Evolutionary conservation across 2,329 filamentous ascomycete genomes (phyloP).

Genomic region (Ceratocystiopsis brevicomis): DNA sequence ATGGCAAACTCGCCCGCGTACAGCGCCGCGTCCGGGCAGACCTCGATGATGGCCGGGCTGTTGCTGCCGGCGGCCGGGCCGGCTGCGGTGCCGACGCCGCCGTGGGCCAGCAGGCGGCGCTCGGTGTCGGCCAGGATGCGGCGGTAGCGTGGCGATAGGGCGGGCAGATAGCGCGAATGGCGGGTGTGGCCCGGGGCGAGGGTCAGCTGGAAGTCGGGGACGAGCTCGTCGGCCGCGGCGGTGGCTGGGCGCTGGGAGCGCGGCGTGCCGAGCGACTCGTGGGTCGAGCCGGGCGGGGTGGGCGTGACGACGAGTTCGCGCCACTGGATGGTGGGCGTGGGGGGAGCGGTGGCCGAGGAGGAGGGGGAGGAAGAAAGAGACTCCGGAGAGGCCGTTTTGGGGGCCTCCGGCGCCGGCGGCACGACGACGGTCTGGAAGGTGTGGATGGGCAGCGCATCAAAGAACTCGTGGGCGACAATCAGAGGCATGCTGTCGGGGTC

Average conservation of each 20-base stretch:
- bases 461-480: conserved; percentile 95
- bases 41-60: conserved; percentile 51
- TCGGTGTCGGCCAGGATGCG: conserved; percentile 33
- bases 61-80: conserved; percentile 31
- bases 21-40: conserved; percentile 71
- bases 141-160: conserved; percentile 61
- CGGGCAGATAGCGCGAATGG: conserved; percentile 69
- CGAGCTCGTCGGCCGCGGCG: conserved; percentile 20
- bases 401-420: conserved; percentile 12
- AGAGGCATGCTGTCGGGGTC: conserved; percentile 60
- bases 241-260: conserved; percentile 27
- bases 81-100: conserved; percentile 16
- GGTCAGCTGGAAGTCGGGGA: conserved; percentile 75
- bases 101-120: no score
- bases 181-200: conserved; percentile 58
- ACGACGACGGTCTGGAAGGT: conserved; percentile 61
- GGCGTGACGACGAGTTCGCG: conserved; percentile 64
- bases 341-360: conserved; percentile 10
- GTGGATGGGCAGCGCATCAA: conserved; percentile 92
- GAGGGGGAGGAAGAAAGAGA: conserved; percentile 19
- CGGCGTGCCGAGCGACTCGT: conserved; percentile 34
- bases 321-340: conserved; percentile 40
- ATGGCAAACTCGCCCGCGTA: conserved; percentile 66
- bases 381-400: conserved; percentile 4
- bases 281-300: conserved; percentile 35